Percentiles rank a stretch among this genome's conserved stretches.
These are phyloP conservation scores for Fraxinus americana DNA, from an alignment of 257 asterid species.

Conservation along the genomic window DNA sequence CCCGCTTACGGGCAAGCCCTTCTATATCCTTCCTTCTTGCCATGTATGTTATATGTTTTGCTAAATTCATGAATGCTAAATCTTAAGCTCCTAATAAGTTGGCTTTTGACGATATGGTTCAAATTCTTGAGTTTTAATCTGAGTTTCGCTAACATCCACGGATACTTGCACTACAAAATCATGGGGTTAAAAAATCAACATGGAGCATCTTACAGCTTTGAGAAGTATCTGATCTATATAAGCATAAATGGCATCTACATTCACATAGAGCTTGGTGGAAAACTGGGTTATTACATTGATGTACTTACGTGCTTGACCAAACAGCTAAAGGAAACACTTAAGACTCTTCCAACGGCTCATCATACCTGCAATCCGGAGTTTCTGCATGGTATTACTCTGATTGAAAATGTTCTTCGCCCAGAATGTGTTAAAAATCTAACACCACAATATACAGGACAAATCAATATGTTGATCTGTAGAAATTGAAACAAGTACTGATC, in stretches of 20 bases:
- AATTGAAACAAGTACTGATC: slow-evolving; percentile 64
- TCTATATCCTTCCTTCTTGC: not conserved
- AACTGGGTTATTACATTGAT: slow-evolving; percentile 61
- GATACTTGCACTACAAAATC: slow-evolving; percentile 71
- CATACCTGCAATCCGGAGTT: slow-evolving; percentile 62
- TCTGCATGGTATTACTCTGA: slow-evolving; percentile 61
- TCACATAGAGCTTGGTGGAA: slow-evolving; percentile 80
- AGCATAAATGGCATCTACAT: slow-evolving; percentile 67
- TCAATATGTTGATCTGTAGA: slow-evolving; percentile 55
- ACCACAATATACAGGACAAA: slow-evolving; percentile 65
- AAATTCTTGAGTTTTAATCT: not conserved
- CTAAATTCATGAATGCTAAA: too few relatives aligned
- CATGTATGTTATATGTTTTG: not conserved
- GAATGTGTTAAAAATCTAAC: slow-evolving; percentile 65
- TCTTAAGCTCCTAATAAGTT: not conserved
- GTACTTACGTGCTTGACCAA: slow-evolving; percentile 76
- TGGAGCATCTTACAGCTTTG: slow-evolving; percentile 75
- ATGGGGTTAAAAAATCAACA: slow-evolving; percentile 60
- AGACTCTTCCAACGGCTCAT: slow-evolving; percentile 73
- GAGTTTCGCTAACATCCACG: slow-evolving; percentile 42
- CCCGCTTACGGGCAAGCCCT: slow-evolving; percentile 71
- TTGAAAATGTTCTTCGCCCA: slow-evolving; percentile 66
- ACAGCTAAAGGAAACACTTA: slow-evolving; percentile 67
- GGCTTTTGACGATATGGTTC: not conserved
- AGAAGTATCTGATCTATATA: slow-evolving; percentile 65